Percentiles rank a stretch among this genome's conserved stretches.
phyloP scores from a whole-genome alignment of 352 stramenopile species.

The Phytophthora fragariaefolia region DNA sequence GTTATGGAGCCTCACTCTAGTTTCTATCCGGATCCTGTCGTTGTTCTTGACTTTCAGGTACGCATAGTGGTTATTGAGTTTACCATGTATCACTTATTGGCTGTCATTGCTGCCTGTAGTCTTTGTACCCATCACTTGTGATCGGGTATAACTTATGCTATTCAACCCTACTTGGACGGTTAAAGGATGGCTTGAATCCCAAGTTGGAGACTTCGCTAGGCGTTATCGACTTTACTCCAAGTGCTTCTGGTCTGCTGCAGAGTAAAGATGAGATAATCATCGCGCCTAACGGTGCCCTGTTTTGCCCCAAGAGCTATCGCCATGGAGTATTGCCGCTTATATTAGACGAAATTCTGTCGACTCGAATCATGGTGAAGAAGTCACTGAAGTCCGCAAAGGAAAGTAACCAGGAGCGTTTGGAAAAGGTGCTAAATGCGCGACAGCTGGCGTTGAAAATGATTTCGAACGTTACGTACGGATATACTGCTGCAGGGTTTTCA shows the following conservation, averaged over 20 bases:
- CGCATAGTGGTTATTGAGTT: not conserved
- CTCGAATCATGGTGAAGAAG: conserved; percentile 98
- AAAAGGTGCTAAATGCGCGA: conserved; percentile 78
- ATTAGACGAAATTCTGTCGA: conserved; percentile 95
- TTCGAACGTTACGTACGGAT: conserved; percentile 99
- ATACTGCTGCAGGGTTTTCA: conserved; percentile 98
- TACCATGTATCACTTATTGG: not conserved
- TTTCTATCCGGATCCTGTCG: conserved; percentile 97
- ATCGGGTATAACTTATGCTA: conserved; percentile 99
- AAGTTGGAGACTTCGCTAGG: conserved; percentile 74
- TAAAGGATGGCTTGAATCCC: conserved; percentile 80
- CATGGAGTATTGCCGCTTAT: conserved; percentile 97
- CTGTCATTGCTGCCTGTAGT: conserved; percentile 49
- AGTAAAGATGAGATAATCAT: conserved; percentile 68
- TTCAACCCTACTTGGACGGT: conserved; percentile 94
- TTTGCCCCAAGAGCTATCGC: conserved; percentile 93
- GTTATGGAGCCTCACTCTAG: conserved; percentile 96
- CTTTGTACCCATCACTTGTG: conserved; percentile 99
- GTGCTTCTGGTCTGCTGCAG: conserved; percentile 48
- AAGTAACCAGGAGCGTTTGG: conserved; percentile 58
- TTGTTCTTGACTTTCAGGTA: conserved; percentile 98
- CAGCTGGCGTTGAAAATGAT: conserved; percentile 99
- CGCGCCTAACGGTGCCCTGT: conserved; percentile 95
- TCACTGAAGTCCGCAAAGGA: conserved; percentile 94
- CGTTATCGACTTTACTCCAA: conserved; percentile 62